These are phyloP conservation scores for Incumbomyces delicatus DNA, from an alignment of 2,329 filamentous ascomycete species.

Conservation along the genomic window DNA sequence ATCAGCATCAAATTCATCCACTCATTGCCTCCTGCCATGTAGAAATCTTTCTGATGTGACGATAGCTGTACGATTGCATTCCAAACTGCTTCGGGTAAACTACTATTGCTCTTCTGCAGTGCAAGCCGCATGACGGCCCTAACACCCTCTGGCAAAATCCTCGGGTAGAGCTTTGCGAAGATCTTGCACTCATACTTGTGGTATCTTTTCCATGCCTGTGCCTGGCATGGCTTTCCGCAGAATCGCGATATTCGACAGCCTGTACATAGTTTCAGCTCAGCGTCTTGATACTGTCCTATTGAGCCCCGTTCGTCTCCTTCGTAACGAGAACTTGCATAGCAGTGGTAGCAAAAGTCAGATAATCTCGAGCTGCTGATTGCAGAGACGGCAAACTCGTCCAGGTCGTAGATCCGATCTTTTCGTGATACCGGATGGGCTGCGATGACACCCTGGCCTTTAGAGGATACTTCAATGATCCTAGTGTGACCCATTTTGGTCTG, in stretches of 20 bases:
- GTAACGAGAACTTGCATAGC: neutral
- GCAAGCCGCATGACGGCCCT: slow-evolving; percentile 48
- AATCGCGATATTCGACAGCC: slow-evolving; percentile 4
- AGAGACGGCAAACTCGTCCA: neutral
- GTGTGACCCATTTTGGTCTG: neutral
- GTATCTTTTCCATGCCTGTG: slow-evolving; percentile 46
- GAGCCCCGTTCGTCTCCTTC: neutral
- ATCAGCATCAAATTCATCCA: slow-evolving; percentile 44
- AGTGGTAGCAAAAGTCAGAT: slow-evolving; percentile 1
- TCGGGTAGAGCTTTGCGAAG: slow-evolving; percentile 36
- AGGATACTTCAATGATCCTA: neutral
- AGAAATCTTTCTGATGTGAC: slow-evolving; percentile 42
- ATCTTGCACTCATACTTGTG: slow-evolving; percentile 53
- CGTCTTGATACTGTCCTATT: slow-evolving; percentile 3
- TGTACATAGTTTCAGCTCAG: slow-evolving; percentile 1
- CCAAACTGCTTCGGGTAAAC: slow-evolving; percentile 32
- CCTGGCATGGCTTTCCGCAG: slow-evolving; percentile 44
- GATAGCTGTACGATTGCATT: slow-evolving; percentile 35
- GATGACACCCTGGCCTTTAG: slow-evolving; percentile 2
- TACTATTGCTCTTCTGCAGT: slow-evolving; percentile 29
- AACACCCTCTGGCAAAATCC: slow-evolving; percentile 45
- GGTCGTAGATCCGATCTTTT: neutral
- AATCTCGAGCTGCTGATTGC: neutral
- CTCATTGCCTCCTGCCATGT: slow-evolving; percentile 29
- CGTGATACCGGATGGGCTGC: neutral